Percentiles rank a stretch among this genome's conserved stretches.
phyloP scores from a whole-genome alignment of 2,329 filamentous ascomycete genomes.

The Aureobasidium pullulans region DNA sequence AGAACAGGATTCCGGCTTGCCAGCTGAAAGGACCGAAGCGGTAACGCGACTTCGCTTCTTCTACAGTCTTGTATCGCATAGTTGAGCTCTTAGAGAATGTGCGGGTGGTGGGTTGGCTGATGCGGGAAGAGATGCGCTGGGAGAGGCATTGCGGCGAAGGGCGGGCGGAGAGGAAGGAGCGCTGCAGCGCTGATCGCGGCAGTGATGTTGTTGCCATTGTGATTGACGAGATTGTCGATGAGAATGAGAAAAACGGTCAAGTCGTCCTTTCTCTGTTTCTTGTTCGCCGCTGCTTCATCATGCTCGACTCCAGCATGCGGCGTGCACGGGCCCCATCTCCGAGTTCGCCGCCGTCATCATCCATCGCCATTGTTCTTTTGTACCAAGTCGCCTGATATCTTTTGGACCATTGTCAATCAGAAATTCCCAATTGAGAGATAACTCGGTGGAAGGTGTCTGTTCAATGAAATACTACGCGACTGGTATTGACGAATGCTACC shows the following conservation, averaged over 20 bases:
- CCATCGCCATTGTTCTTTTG: neutral
- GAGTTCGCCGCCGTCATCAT: neutral
- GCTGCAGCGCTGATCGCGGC: conserved; percentile 6
- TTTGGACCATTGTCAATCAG: too few relatives aligned
- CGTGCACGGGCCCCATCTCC: conserved; percentile 1
- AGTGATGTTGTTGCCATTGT: conserved; percentile 9
- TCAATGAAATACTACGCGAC: neutral
- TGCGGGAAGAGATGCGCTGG: neutral
- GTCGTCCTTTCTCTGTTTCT: neutral
- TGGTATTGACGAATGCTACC: neutral
- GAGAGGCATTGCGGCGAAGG: conserved; percentile 7
- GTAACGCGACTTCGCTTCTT: conserved; percentile 39
- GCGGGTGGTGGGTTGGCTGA: conserved; percentile 13
- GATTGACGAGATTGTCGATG: neutral
- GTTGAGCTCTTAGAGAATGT: conserved; percentile 21
- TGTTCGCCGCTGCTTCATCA: conserved; percentile 2
- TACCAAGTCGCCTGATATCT: neutral
- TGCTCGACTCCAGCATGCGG: neutral
- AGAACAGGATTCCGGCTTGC: conserved; percentile 81
- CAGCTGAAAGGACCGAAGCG: conserved; percentile 71
- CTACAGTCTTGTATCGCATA: conserved; percentile 32
- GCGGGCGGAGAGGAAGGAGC: neutral
- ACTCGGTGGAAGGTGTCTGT: neutral
- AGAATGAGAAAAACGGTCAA: neutral
- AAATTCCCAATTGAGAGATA: too few relatives aligned